A percentile compares a stretch with the other conserved stretches of the same genome.
Conservation (phyloP, 2,329 filamentous ascomycete species). For the Colletotrichum sp. region DNA sequence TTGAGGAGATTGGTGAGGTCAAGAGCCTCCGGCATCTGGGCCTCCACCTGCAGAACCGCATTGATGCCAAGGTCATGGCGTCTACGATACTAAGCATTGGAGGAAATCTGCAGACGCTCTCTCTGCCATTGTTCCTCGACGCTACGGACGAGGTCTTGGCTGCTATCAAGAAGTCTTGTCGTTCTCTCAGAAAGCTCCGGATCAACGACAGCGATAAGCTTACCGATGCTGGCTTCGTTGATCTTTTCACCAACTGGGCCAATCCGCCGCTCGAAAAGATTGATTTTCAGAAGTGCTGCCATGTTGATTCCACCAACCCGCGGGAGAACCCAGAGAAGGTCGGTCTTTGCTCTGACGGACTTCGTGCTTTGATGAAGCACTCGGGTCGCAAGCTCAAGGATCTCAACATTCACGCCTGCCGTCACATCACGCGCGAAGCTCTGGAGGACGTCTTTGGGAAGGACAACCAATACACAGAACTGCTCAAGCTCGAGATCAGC, state of each 20-base stretch:
- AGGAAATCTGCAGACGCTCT: slow-evolving; percentile 74
- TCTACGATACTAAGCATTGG: slow-evolving; percentile 69
- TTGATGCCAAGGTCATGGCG: slow-evolving; percentile 62
- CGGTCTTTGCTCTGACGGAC: slow-evolving; percentile 77
- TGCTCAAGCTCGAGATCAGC: slow-evolving; percentile 77
- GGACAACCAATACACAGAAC: slow-evolving; percentile 66
- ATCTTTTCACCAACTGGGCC: slow-evolving; percentile 76
- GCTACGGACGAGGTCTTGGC: slow-evolving; percentile 74
- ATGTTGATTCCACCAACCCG: slow-evolving; percentile 74
- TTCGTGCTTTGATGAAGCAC: slow-evolving; percentile 83
- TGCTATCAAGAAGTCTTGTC: slow-evolving; percentile 74
- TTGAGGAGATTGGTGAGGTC: slow-evolving; percentile 69
- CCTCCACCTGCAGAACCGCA: slow-evolving; percentile 66
- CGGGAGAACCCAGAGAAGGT: slow-evolving; percentile 68
- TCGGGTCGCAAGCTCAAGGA: slow-evolving; percentile 70
- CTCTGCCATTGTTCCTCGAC: slow-evolving; percentile 70
- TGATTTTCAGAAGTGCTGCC: slow-evolving; percentile 79
- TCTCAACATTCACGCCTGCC: slow-evolving; percentile 83
- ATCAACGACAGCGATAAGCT: slow-evolving; percentile 78
- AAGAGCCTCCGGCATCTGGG: slow-evolving; percentile 75
- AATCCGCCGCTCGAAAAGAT: slow-evolving; percentile 74
- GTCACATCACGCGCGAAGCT: slow-evolving; percentile 75
- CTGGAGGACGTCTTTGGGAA: slow-evolving; percentile 76
- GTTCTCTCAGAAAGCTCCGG: slow-evolving; percentile 74
- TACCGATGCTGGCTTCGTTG: slow-evolving; percentile 75